These are phyloP conservation scores for Cercospora sp. DNA, from an alignment of 2,329 filamentous ascomycete genomes.

Conservation along the genomic window DNA sequence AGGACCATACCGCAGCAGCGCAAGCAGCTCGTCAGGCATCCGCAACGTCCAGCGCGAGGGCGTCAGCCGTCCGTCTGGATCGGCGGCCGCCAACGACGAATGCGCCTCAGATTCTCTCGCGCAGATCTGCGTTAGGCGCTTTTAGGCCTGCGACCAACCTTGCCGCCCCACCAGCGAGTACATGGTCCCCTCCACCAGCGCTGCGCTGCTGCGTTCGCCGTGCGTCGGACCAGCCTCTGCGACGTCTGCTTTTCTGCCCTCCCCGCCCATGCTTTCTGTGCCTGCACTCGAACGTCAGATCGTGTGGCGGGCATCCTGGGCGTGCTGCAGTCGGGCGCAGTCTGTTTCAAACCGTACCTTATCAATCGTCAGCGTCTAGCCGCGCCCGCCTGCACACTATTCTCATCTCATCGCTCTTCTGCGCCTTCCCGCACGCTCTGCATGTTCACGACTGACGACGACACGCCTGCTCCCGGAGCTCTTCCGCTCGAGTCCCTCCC, in stretches of 20 bases:
- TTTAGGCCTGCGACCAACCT: slow-evolving; percentile 24
- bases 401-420: slow-evolving; percentile 16
- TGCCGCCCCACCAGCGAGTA: slow-evolving; percentile 18
- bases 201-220: slow-evolving; percentile 3
- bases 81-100: slow-evolving; percentile 10
- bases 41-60: background rate
- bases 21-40: slow-evolving; percentile 11
- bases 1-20: background rate
- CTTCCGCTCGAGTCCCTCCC: slow-evolving; percentile 27
- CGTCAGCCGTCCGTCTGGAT: background rate
- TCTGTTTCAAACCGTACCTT: slow-evolving; percentile 27
- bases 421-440: slow-evolving; percentile 22
- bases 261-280: slow-evolving; percentile 20
- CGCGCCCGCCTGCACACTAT: slow-evolving; percentile 17
- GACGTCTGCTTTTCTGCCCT: slow-evolving; percentile 1
- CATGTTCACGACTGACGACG: slow-evolving; percentile 19
- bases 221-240: background rate
- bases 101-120: slow-evolving; percentile 11
- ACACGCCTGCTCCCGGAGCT: slow-evolving; percentile 17
- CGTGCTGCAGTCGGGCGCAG: slow-evolving; percentile 21
- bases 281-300: slow-evolving; percentile 25
- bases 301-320: slow-evolving; percentile 27
- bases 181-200: slow-evolving; percentile 16
- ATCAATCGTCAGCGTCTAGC: slow-evolving; percentile 24
- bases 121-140: slow-evolving; percentile 22